Conservation (phyloP, 305 asterid species). For the Solanum hybrid region DNA sequence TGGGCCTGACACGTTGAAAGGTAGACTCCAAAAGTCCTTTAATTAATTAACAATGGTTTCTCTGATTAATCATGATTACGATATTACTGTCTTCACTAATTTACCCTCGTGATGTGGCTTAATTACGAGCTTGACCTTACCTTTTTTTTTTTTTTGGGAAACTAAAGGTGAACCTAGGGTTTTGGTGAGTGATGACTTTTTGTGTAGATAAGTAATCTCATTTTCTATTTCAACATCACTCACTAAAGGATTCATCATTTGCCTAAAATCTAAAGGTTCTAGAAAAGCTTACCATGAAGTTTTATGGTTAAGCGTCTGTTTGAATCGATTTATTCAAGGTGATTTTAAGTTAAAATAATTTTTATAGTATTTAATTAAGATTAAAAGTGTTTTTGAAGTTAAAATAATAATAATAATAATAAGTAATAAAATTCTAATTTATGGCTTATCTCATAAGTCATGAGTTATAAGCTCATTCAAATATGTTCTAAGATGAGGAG, state of each 20-base stretch:
- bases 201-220: slow-evolving; percentile 23
- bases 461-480: neutral
- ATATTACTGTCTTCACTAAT: neutral
- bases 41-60: neutral
- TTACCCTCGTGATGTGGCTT: neutral
- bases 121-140: neutral
- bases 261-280: neutral
- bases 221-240: slow-evolving; percentile 12
- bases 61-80: slow-evolving; percentile 1
- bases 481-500: neutral
- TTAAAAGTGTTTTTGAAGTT: no score
- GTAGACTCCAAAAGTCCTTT: neutral
- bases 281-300: neutral
- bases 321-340: neutral
- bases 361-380: no score
- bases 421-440: no score
- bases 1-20: slow-evolving; percentile 21
- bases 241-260: slow-evolving; percentile 3
- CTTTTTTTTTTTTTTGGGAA: neutral
- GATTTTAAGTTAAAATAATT: neutral
- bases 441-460: neutral
- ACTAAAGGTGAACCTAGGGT: neutral
- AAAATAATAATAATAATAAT: no score
- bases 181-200: slow-evolving; percentile 14
- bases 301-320: neutral